Percentiles rank a stretch among this genome's conserved stretches.
phyloP scores from a whole-genome alignment of 345 rosid species.

The Eucalyptus virginea region DNA sequence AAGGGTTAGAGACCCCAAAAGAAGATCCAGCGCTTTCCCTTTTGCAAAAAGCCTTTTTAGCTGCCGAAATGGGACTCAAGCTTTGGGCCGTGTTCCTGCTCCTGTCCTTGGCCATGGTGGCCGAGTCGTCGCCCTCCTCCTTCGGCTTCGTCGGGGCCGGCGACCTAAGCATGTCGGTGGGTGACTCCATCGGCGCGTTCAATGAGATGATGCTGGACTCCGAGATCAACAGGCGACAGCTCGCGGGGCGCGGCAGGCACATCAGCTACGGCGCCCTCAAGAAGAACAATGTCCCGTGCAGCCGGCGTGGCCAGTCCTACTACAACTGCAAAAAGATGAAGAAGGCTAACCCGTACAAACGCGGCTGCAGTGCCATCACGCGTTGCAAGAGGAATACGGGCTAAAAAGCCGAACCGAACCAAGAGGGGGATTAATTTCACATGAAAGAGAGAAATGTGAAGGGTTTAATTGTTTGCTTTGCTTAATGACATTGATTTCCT shows the following conservation, averaged over 20 bases:
- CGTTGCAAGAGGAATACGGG: slow-evolving; percentile 20
- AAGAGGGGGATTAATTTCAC: neutral
- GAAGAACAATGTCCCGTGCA: slow-evolving; percentile 26
- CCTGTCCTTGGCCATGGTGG: neutral
- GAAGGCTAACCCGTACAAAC: slow-evolving; percentile 35
- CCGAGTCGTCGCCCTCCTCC: neutral
- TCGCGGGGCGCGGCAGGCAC: neutral
- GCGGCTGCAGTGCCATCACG: slow-evolving; percentile 44
- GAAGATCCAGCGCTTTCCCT: neutral
- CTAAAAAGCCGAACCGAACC: neutral
- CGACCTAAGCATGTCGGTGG: neutral
- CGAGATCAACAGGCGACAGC: neutral
- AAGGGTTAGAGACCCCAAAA: neutral
- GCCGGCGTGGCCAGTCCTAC: slow-evolving; percentile 32
- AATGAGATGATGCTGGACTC: neutral
- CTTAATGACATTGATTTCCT: neutral
- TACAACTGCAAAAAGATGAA: slow-evolving; percentile 22
- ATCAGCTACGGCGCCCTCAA: slow-evolving; percentile 34
- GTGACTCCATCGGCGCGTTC: neutral
- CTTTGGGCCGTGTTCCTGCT: neutral
- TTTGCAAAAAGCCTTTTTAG: neutral
- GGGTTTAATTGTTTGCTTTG: neutral
- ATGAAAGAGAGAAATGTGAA: neutral
- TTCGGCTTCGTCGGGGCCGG: neutral
- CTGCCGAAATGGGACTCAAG: neutral